Percentiles rank a stretch among this genome's conserved stretches.
These are phyloP conservation scores for Tolypocladium guangdongense DNA, from an alignment of 2,329 filamentous ascomycete species.

Conservation along the genomic window DNA sequence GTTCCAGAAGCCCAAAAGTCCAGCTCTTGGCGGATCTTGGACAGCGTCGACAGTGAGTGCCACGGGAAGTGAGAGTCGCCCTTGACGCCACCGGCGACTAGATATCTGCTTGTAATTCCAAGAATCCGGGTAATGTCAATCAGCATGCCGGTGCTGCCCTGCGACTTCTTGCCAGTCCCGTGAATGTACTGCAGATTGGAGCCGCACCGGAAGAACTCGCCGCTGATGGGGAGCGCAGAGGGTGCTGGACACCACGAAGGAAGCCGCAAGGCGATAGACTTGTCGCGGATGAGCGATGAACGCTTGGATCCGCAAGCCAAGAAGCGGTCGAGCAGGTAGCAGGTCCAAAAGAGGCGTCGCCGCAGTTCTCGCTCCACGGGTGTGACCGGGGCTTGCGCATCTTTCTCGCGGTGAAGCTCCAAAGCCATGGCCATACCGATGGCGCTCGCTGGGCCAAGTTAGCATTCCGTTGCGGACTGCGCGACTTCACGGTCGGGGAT, in stretches of 20 bases:
- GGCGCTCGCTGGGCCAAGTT: constrained; percentile 5
- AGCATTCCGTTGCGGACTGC: neutral
- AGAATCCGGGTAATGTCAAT: constrained; percentile 78
- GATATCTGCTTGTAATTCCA: constrained; percentile 72
- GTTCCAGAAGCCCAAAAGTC: constrained; percentile 79
- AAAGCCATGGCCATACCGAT: constrained; percentile 77
- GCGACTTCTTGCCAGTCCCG: constrained; percentile 56
- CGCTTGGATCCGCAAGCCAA: constrained; percentile 70
- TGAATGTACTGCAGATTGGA: constrained; percentile 68
- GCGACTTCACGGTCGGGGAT: neutral
- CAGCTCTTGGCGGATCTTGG: constrained; percentile 74
- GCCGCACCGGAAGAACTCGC: constrained; percentile 69
- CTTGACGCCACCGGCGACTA: constrained; percentile 77
- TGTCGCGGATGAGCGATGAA: constrained; percentile 69
- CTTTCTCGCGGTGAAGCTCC: constrained; percentile 68
- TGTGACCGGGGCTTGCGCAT: constrained; percentile 48
- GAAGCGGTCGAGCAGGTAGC: constrained; percentile 80
- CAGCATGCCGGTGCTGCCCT: constrained; percentile 69
- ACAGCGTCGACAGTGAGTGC: constrained; percentile 76
- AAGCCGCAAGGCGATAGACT: constrained; percentile 62
- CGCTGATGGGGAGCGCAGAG: constrained; percentile 53
- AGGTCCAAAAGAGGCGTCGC: constrained; percentile 78
- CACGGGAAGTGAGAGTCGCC: constrained; percentile 86
- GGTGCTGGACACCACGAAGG: constrained; percentile 62
- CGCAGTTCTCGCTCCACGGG: constrained; percentile 64